These are phyloP conservation scores for Zymoseptoria pseudotritici DNA, from an alignment of 2,329 filamentous ascomycete genomes.

Conservation along the genomic window DNA sequence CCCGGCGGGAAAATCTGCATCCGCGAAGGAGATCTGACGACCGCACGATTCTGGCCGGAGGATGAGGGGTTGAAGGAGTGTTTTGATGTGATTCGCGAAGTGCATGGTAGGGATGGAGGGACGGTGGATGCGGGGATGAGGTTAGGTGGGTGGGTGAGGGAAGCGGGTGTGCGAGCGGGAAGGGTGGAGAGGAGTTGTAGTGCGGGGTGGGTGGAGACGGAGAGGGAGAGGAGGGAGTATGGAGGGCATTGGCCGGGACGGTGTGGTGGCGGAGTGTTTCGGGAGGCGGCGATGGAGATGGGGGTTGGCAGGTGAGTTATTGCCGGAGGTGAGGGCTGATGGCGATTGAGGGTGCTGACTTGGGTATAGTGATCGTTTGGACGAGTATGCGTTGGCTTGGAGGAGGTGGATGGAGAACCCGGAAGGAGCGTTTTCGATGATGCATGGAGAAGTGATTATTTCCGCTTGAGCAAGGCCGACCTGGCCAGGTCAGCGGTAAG, in stretches of 20 bases:
- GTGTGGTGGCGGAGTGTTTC: constrained; percentile 16
- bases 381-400: constrained; percentile 17
- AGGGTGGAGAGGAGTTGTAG: constrained; percentile 5
- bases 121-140: constrained; percentile 11
- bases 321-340: too few relatives aligned
- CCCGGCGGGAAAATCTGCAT: constrained; percentile 13
- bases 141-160: constrained; percentile 7
- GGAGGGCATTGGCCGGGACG: constrained; percentile 18
- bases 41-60: constrained; percentile 9
- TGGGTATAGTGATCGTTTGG: constrained; percentile 4
- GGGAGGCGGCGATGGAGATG: constrained; percentile 12
- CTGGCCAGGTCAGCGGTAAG: not conserved
- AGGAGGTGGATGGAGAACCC: constrained; percentile 15
- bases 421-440: constrained; percentile 15
- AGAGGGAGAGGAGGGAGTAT: constrained; percentile 12
- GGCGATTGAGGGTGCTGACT: not conserved
- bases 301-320: constrained; percentile 6
- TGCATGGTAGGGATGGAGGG: constrained; percentile 12
- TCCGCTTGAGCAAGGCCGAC: not conserved
- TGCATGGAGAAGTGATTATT: constrained; percentile 15
- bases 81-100: constrained; percentile 9
- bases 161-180: constrained; percentile 6
- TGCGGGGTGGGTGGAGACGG: constrained; percentile 9
- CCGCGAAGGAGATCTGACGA: constrained; percentile 16
- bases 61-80: constrained; percentile 13